Conservation (phyloP, 768 basidiomycete genomes). For the Lactifluus volemus region DNA sequence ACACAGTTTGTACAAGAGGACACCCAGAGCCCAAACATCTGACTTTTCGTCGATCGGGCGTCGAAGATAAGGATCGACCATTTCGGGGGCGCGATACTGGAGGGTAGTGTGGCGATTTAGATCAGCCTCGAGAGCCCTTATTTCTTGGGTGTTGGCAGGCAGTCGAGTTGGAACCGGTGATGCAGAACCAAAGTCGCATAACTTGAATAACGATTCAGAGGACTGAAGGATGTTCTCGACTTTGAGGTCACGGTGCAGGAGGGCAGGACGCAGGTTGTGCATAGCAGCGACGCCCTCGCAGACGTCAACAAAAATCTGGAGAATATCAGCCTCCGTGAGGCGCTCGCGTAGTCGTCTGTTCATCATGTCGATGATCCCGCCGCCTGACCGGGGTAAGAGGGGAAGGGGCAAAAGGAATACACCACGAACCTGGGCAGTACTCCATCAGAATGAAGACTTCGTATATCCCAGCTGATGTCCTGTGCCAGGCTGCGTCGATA, state of each 20-base stretch:
- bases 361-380: conserved; percentile 99
- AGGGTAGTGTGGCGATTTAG: conserved; percentile 92
- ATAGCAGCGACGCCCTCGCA: conserved; percentile 96
- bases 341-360: conserved; percentile 92
- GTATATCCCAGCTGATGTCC: conserved; percentile 71
- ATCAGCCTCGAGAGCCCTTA: conserved; percentile 81
- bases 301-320: conserved; percentile 96
- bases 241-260: conserved; percentile 96
- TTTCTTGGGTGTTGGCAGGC: conserved; percentile 73
- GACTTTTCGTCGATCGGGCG: conserved; percentile 87
- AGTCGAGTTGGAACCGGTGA: conserved; percentile 60
- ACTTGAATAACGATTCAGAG: conserved; percentile 75
- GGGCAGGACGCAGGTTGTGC: conserved; percentile 85
- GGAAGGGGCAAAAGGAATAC: neutral
- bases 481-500: conserved; percentile 90
- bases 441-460: conserved; percentile 99
- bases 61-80: conserved; percentile 85
- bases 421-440: conserved; percentile 71
- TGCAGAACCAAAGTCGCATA: conserved; percentile 97
- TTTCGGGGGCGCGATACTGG: conserved; percentile 98
- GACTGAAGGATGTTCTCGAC: conserved; percentile 97
- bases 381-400: conserved; percentile 43
- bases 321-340: conserved; percentile 89
- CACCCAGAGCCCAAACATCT: conserved; percentile 97
- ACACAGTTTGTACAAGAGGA: conserved; percentile 94